phyloP scores from a whole-genome alignment of 1,284 basidiomycete species.

The Ustilago nuda region DNA sequence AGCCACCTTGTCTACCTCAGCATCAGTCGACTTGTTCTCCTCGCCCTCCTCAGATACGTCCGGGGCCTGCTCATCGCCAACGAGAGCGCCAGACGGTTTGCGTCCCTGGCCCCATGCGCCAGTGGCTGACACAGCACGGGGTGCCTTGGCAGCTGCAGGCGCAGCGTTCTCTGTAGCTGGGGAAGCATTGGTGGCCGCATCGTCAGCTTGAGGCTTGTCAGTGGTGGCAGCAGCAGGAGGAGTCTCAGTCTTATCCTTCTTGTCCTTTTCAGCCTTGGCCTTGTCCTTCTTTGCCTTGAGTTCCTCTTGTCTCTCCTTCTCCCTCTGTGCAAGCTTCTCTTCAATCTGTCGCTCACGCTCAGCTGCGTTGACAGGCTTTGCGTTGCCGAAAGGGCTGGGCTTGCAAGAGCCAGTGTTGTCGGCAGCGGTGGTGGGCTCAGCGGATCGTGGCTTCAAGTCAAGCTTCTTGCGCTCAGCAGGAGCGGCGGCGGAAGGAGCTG shows the following conservation, averaged over 20 bases:
- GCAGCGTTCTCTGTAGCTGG: constrained; percentile 26
- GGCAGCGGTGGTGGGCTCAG: constrained; percentile 73
- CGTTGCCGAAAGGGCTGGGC: constrained; percentile 84
- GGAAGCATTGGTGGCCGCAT: constrained; percentile 8
- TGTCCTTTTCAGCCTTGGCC: constrained; percentile 52
- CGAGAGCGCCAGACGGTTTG: constrained; percentile 59
- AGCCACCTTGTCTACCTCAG: constrained; percentile 44
- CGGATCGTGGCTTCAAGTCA: constrained; percentile 65
- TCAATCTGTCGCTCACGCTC: constrained; percentile 80
- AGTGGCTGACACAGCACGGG: constrained; percentile 41
- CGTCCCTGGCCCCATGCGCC: constrained; percentile 63
- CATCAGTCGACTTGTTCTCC: constrained; percentile 22
- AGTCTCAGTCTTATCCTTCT: constrained; percentile 28
- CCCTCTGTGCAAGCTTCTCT: constrained; percentile 70
- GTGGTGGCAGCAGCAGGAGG: constrained; percentile 14
- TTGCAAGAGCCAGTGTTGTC: constrained; percentile 75
- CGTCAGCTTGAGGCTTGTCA: constrained; percentile 14
- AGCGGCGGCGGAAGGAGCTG: constrained; percentile 40
- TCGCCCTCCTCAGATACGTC: constrained; percentile 8
- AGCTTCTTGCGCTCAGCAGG: constrained; percentile 66
- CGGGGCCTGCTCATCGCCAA: constrained; percentile 25
- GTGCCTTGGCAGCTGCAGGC: constrained; percentile 30
- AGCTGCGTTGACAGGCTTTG: constrained; percentile 87
- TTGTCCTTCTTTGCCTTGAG: constrained; percentile 57
- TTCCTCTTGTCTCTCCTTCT: constrained; percentile 60